A percentile compares a stretch with the other conserved stretches of the same genome.
Conservation (phyloP, 1,139 yeast species). For the Blastobotrys malaysiensis region DNA sequence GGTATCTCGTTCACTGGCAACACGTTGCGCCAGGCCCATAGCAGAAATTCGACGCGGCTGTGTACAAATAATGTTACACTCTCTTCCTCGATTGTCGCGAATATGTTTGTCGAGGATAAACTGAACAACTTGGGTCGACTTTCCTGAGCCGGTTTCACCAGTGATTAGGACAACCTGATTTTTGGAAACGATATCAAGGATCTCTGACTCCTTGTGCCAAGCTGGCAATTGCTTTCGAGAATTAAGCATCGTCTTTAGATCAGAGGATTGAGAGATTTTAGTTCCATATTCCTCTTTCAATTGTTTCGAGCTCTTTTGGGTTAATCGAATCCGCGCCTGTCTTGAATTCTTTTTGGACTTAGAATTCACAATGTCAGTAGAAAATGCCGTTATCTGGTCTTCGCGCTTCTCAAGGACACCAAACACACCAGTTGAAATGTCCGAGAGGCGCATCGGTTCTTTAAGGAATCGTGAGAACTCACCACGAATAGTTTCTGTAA, state of each 20-base stretch:
- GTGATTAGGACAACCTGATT: constrained; percentile 74
- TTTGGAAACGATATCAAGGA: constrained; percentile 50
- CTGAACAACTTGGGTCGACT: constrained; percentile 89
- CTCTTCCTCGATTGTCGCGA: constrained; percentile 39
- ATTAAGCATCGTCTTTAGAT: constrained; percentile 28
- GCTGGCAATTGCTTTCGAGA: constrained; percentile 69
- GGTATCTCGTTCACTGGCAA: constrained; percentile 73
- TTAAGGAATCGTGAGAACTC: background rate
- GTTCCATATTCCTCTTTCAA: constrained; percentile 1
- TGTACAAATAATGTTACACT: constrained; percentile 67
- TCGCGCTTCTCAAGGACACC: background rate
- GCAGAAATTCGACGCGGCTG: constrained; percentile 97
- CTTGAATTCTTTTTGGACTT: background rate
- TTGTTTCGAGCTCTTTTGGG: constrained; percentile 29
- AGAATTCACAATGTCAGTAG: background rate
- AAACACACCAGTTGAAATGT: background rate
- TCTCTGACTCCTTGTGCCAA: constrained; percentile 57
- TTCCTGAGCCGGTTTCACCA: constrained; percentile 97
- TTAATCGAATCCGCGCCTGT: background rate
- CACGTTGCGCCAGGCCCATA: constrained; percentile 89
- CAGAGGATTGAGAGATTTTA: constrained; percentile 13
- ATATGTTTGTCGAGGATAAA: constrained; percentile 62
- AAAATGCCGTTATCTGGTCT: background rate
- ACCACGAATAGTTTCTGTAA: background rate
- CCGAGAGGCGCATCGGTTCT: background rate